Evolutionary conservation across 441 rosid species (phyloP), one percentile per base, ranked within the genome.

Genomic region (Theobroma grandiflorum): DNA sequence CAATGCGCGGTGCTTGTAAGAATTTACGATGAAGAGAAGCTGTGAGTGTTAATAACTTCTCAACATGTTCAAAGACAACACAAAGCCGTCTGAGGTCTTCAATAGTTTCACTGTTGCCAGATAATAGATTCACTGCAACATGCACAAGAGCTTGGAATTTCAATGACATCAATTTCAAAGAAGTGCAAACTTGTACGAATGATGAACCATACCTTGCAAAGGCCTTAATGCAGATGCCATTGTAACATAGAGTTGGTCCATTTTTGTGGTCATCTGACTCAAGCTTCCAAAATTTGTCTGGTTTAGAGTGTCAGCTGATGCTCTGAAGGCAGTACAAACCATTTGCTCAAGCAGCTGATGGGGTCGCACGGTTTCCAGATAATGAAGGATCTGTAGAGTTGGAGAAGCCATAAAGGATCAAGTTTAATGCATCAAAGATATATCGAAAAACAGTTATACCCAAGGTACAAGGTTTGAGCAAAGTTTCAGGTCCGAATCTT

Each of bases 341-440:
- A 97, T 95, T 83, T 97, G 99, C 82, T 93, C 99, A 55, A 97
- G 94, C 85, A 97, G 88, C 88, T 97, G 98, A 84, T 95, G 88
- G 2, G 99, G 99, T 79, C 75, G 94, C 82, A 95, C 82, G 6
- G 98, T 97, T 88, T 97, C 99, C 85, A 97, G 87, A 87, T 94
- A 97, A 84, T 95, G 99, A 82, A 97, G 90, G 81, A 95, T 83
- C 99, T 95, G 85, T 31, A 40, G 63, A 83, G 72, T 78, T 81
- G 57, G 77, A 78, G 83, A 74, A 61, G 74, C 63, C 70, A 72
- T 49, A 33, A 79, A 40, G 75, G 20, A 55, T 78, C 78, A 83
- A 80, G 75, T 5, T 68, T 79, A 64, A 73, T 20, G 59, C 69
- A 69, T 14, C 69, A 52, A 65, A 67, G 40, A 66, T n/a, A 74